phyloP scores from a whole-genome alignment of 2,329 filamentous ascomycete genomes.

The Talaromyces amestolkiae region DNA sequence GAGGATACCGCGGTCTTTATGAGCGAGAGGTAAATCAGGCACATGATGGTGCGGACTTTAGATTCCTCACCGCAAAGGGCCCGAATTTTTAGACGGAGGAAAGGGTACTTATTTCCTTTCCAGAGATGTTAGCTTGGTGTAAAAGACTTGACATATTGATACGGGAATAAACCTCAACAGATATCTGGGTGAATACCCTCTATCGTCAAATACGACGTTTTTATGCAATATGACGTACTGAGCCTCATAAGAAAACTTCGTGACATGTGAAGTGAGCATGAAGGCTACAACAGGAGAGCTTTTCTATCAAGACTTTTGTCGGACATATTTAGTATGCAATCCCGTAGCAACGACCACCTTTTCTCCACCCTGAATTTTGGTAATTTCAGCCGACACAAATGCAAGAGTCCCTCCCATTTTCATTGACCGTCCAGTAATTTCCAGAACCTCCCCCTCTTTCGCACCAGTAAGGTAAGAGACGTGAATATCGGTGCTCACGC shows the following conservation, averaged over 20 bases:
- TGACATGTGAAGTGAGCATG: too few relatives aligned
- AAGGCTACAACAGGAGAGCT: too few relatives aligned
- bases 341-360: neutral
- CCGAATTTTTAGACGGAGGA: neutral
- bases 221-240: too few relatives aligned
- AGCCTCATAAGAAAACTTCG: too few relatives aligned
- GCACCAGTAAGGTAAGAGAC: neutral
- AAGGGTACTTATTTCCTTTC: neutral
- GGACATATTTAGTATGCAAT: neutral
- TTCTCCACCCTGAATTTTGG: neutral
- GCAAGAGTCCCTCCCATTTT: neutral
- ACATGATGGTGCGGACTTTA: slow-evolving; percentile 42
- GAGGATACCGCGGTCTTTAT: slow-evolving; percentile 43
- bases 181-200: neutral
- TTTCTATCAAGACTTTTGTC: neutral
- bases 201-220: too few relatives aligned
- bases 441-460: neutral
- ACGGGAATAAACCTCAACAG: neutral
- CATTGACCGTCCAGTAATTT: neutral
- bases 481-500: neutral
- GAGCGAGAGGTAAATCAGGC: slow-evolving; percentile 44
- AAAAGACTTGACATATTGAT: neutral
- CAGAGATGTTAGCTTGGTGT: neutral
- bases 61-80: slow-evolving; percentile 33
- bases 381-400: neutral